phyloP scores from a whole-genome alignment of 345 rosid genomes.

The Psidium friedrichsthalianum region DNA sequence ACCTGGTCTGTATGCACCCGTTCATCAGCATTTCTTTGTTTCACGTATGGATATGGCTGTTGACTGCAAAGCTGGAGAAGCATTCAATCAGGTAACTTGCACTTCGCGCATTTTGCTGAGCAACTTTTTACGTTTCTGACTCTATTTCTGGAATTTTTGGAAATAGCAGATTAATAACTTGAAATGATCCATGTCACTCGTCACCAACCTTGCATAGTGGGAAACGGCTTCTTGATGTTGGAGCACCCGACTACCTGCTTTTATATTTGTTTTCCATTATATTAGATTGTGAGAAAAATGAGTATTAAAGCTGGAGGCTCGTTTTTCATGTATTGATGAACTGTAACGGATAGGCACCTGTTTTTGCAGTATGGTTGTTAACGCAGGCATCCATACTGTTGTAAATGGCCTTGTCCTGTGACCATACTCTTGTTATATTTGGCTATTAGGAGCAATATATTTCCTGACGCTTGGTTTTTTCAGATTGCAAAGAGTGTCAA shows the following conservation, averaged over 20 bases:
- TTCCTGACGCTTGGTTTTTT: background rate
- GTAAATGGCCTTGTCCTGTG: background rate
- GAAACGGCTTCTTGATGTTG: background rate
- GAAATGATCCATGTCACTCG: background rate
- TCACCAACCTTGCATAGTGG: background rate
- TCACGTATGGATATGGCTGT: conserved; percentile 94
- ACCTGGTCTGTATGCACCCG: conserved; percentile 85
- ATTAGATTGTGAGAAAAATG: background rate
- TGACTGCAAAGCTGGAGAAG: conserved; percentile 86
- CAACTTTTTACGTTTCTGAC: background rate
- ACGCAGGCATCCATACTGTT: background rate
- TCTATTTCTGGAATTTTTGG: no score
- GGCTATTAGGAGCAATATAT: background rate
- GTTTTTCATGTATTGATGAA: background rate
- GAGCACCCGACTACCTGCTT: background rate
- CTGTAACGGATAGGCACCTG: background rate
- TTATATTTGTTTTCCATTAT: background rate
- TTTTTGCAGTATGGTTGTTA: background rate
- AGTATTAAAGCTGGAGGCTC: background rate
- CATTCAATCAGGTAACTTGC: conserved; percentile 63
- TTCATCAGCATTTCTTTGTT: conserved; percentile 88
- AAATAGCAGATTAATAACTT: background rate
- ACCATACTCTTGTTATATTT: background rate
- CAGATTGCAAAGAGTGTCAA: background rate
- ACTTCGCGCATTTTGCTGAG: background rate